Base-by-base conservation (phyloP, 371 early-diverging fungal species). In the Mucor sp. region DNA sequence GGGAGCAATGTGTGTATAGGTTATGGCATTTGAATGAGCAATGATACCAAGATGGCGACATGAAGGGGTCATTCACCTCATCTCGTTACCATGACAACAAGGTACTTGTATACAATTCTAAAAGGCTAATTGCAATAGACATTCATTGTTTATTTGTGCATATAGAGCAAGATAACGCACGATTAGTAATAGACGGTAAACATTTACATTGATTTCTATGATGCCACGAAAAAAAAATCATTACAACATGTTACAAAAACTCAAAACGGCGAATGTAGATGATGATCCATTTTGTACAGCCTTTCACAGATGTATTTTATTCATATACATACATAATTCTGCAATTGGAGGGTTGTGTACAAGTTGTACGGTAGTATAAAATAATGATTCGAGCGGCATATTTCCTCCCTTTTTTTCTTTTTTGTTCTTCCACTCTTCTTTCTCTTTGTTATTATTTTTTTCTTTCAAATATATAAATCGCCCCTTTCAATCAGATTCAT, bases 361-460 rank as follows among this genome's bases (percentile, higher is more conserved):
- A 55, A 1, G 1, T 27, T 53, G 53, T 25, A 25, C 11, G n/a
- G n/a, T n/a, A n/a, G n/a, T 23, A 15, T 53, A 53, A 53, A 53
- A 53, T 21, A 33, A 47, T 47, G 21, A 30, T 55, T 55, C 19
- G 35, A 58, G 58, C 58, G 32, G 58, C 58, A 58, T 58, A 33
- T 58, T 58, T 35, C 8, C 47, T 47, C 47, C 47, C 21, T 7
- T 37, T 61, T 56, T 35, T 53, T 67, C 47, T 48, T 67, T 55
- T 1, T 21, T 25, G 19, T 19, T 60, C 5, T 50, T 41, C 21
- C 39, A 53, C 41, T 63, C 33, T 58, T 66, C 58, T 30, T 27
- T 55, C 15, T 27, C n/a, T 39, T 17, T 57, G 9, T 27, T 33
- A 33, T 33, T 12, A 12, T 35, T 35, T 35, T 35, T 35, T 35